These are phyloP conservation scores for Paraphysoderma sedebokerense DNA, from an alignment of 371 early-diverging fungal genomes.

Conservation along the genomic window DNA sequence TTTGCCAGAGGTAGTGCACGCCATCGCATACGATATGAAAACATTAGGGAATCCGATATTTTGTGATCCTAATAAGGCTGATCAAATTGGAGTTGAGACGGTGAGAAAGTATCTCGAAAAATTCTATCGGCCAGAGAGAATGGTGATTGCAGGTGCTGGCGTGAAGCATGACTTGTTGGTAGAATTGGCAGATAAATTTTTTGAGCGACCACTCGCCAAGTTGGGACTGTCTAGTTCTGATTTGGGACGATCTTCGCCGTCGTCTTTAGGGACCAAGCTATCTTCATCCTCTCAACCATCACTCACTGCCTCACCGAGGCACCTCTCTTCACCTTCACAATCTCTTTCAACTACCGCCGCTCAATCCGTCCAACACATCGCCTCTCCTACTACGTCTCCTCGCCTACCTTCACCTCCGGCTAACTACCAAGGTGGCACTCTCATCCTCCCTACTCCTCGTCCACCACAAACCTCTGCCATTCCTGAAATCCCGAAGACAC, in stretches of 20 bases:
- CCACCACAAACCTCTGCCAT: constrained; percentile 17
- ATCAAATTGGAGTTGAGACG: constrained; percentile 39
- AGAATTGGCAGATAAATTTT: constrained; percentile 40
- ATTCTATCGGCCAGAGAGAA: constrained; percentile 78
- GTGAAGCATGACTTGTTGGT: constrained; percentile 66
- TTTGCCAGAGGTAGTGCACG: constrained; percentile 73
- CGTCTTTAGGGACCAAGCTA: too few species aligned
- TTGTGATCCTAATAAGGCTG: constrained; percentile 49
- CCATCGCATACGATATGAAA: constrained; percentile 57
- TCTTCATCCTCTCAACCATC: too few species aligned
- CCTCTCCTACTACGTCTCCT: neutral
- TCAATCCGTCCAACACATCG: too few species aligned
- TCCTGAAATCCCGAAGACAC: constrained; percentile 49
- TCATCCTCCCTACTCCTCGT: constrained; percentile 38
- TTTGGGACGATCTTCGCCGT: too few species aligned
- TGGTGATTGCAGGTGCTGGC: constrained; percentile 81
- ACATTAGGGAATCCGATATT: constrained; percentile 71
- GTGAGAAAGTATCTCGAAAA: constrained; percentile 47
- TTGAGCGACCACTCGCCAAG: constrained; percentile 20
- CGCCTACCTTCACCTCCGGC: constrained; percentile 4
- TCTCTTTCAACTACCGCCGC: too few species aligned
- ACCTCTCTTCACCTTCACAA: too few species aligned
- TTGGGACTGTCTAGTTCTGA: too few species aligned
- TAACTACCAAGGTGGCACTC: constrained; percentile 67
- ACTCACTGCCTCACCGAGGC: too few species aligned